Percentiles rank a stretch among this genome's conserved stretches.
Conservation (phyloP, 2,329 filamentous ascomycete genomes). For the Akanthomyces uredinophilus region DNA sequence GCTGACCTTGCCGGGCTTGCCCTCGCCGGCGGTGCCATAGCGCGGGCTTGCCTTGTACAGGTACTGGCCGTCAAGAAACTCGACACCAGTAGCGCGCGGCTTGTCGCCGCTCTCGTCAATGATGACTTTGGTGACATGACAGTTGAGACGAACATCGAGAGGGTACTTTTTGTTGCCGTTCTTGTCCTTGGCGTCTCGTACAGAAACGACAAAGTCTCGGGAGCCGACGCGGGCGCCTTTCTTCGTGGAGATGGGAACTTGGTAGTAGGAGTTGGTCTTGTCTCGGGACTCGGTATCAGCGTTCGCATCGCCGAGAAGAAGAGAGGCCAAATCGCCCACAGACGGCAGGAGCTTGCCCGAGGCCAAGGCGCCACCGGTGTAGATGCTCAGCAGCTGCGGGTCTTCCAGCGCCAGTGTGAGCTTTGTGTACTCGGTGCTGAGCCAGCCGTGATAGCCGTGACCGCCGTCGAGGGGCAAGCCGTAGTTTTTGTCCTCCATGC, state of each 20-base stretch:
- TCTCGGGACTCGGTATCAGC: slow-evolving; percentile 40
- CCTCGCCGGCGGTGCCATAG: slow-evolving; percentile 24
- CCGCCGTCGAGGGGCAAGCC: slow-evolving; percentile 36
- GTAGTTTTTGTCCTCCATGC: slow-evolving; percentile 51
- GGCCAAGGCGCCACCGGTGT: slow-evolving; percentile 46
- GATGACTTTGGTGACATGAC: slow-evolving; percentile 39
- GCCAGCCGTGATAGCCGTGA: slow-evolving; percentile 56
- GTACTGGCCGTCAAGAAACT: slow-evolving; percentile 41
- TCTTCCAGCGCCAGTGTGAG: slow-evolving; percentile 48
- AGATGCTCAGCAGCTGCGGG: slow-evolving; percentile 46
- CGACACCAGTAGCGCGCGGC: slow-evolving; percentile 43
- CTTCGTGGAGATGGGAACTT: slow-evolving; percentile 50
- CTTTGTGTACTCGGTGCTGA: slow-evolving; percentile 45
- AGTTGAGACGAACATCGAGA: slow-evolving; percentile 49
- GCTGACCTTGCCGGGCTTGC: slow-evolving; percentile 27
- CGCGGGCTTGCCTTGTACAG: slow-evolving; percentile 43
- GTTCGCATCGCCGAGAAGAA: slow-evolving; percentile 47
- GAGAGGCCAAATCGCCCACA: slow-evolving; percentile 33
- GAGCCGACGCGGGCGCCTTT: slow-evolving; percentile 44
- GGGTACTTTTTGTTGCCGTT: slow-evolving; percentile 50
- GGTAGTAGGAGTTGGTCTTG: slow-evolving; percentile 41
- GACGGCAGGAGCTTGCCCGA: slow-evolving; percentile 28
- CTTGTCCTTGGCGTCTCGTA: slow-evolving; percentile 41
- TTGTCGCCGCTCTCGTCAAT: slow-evolving; percentile 34
- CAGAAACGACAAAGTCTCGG: slow-evolving; percentile 48